Percentiles rank a stretch among this genome's conserved stretches.
These are phyloP conservation scores for Diaporthe ampelina DNA, from an alignment of 2,329 filamentous ascomycete genomes.

Conservation along the genomic window DNA sequence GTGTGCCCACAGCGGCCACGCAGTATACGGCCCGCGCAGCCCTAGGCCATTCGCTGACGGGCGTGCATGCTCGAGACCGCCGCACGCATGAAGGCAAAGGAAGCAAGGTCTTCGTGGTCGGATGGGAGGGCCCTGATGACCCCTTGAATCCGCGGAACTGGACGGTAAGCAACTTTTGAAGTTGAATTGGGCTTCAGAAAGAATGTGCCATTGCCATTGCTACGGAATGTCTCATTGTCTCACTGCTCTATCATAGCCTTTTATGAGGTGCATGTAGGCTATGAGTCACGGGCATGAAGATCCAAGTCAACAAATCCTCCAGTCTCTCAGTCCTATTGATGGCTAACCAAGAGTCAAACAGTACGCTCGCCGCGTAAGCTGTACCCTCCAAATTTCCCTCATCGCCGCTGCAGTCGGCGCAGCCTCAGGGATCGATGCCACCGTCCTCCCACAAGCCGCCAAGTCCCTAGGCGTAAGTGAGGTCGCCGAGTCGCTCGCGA, in stretches of 20 bases:
- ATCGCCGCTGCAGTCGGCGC: slow-evolving; percentile 66
- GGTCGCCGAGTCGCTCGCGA: slow-evolving; percentile 64
- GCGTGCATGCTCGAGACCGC: slow-evolving; percentile 49
- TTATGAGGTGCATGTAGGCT: neutral
- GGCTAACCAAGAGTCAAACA: neutral
- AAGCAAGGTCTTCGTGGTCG: slow-evolving; percentile 53
- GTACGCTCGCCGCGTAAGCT: slow-evolving; percentile 50
- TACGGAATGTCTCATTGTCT: neutral
- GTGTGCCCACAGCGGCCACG: slow-evolving; percentile 41
- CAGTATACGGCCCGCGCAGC: slow-evolving; percentile 44
- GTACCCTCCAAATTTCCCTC: slow-evolving; percentile 57
- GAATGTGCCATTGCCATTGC: too few species aligned
- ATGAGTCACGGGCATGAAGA: neutral
- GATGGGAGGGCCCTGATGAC: slow-evolving; percentile 55
- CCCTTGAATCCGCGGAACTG: slow-evolving; percentile 56
- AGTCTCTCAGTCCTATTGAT: neutral
- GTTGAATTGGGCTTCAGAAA: neutral
- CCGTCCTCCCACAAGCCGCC: slow-evolving; percentile 60
- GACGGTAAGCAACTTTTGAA: slow-evolving; percentile 36
- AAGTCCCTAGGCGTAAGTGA: slow-evolving; percentile 62
- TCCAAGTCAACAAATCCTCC: too few species aligned
- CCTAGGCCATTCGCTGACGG: slow-evolving; percentile 49
- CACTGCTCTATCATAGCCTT: neutral
- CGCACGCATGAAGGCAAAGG: slow-evolving; percentile 45
- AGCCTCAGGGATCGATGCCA: slow-evolving; percentile 67